Conservation (phyloP, 306 rosid species). For the Trifolium repens region DNA sequence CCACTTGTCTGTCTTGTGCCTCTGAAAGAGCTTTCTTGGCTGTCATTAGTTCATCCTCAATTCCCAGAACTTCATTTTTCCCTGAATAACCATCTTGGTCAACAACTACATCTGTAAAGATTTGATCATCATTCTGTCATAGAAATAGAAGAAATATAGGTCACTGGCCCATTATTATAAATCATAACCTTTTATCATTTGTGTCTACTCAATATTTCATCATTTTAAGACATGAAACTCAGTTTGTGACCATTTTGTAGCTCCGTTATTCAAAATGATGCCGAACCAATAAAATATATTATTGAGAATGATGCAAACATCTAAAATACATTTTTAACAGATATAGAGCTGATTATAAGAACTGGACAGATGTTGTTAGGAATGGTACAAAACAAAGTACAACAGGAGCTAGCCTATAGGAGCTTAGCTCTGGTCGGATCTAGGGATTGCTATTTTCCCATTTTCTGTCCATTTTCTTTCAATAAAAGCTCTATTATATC, state of each 20-base stretch:
- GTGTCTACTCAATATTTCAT: constrained; percentile 1
- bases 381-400: too few species aligned
- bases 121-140: constrained; percentile 60
- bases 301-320: constrained; percentile 28
- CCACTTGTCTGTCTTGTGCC: constrained; percentile 56
- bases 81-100: constrained; percentile 48
- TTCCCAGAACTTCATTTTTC: constrained; percentile 44
- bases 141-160: constrained; percentile 48
- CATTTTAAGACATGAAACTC: constrained; percentile 4
- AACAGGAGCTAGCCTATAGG: too few species aligned
- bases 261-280: constrained; percentile 9
- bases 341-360: background rate
- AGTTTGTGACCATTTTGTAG: constrained; percentile 10
- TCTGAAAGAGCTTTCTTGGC: constrained; percentile 60
- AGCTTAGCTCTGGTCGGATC: too few species aligned
- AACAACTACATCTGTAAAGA: constrained; percentile 47
- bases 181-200: constrained; percentile 17
- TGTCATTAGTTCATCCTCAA: constrained; percentile 47
- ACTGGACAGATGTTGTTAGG: too few species aligned
- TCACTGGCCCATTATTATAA: constrained; percentile 36
- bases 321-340: constrained; percentile 5
- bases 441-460: too few species aligned
- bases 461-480: too few species aligned
- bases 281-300: constrained; percentile 14
- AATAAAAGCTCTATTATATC: too few species aligned